phyloP scores from a whole-genome alignment of 257 asterid species.

The Striga asiatica region DNA sequence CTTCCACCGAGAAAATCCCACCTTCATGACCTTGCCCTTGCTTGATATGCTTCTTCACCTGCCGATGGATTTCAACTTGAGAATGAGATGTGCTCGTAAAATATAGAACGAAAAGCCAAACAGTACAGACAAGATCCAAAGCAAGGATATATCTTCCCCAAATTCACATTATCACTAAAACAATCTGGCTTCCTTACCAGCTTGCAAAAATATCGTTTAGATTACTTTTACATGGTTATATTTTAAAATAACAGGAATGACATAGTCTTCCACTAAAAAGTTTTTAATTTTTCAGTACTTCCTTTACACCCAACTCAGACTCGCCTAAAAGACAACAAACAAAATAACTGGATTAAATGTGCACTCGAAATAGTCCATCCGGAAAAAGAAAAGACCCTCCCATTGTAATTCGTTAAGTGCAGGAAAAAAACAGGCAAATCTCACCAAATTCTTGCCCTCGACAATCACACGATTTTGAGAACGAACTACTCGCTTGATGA shows the following conservation, averaged over 20 bases:
- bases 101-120: not conserved
- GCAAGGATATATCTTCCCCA: not conserved
- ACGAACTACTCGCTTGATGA: constrained; percentile 67
- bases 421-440: constrained; percentile 6
- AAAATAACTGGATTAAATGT: too few relatives aligned
- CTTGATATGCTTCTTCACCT: constrained; percentile 96
- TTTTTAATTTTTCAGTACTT: too few relatives aligned
- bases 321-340: not conserved
- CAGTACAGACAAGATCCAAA: too few relatives aligned
- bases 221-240: too few relatives aligned
- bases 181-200: too few relatives aligned
- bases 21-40: constrained; percentile 99
- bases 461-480: constrained; percentile 88
- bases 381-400: not conserved
- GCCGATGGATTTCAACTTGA: constrained; percentile 14
- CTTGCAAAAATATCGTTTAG: too few relatives aligned
- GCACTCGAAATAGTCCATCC: too few relatives aligned
- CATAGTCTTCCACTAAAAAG: too few relatives aligned
- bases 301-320: too few relatives aligned
- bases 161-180: not conserved
- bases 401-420: too few relatives aligned
- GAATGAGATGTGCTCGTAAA: not conserved
- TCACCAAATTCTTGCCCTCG: constrained; percentile 90
- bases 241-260: too few relatives aligned
- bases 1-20: constrained; percentile 90